Percentiles rank a stretch among this genome's conserved stretches.
Conservation (phyloP, 257 asterid genomes). For the Salvia hispanica region DNA sequence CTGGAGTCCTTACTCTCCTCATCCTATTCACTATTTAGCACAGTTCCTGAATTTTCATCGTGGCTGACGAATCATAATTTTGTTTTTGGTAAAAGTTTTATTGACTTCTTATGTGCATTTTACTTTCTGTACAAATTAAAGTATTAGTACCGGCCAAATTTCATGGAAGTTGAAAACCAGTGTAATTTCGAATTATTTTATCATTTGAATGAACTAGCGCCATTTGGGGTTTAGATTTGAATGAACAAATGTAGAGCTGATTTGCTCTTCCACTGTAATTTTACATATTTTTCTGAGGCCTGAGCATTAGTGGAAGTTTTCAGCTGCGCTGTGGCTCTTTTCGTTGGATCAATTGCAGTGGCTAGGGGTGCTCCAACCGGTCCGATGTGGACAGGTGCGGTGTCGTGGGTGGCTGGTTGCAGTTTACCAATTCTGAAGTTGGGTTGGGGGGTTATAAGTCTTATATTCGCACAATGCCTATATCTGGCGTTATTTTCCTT, state of each 20-base stretch:
- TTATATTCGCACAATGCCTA: neutral
- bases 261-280: conserved; percentile 13
- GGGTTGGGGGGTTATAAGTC: neutral
- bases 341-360: conserved; percentile 1
- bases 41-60: conserved; percentile 1
- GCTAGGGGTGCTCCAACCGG: neutral
- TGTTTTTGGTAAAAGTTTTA: conserved; percentile 9
- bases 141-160: neutral
- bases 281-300: conserved; percentile 6
- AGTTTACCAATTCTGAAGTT: neutral
- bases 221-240: neutral
- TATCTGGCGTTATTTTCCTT: neutral
- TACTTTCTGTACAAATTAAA: neutral
- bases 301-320: conserved; percentile 6
- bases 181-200: neutral
- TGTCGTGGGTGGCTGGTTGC: no score
- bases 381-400: no score
- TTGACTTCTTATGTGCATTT: conserved; percentile 22
- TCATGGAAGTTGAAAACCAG: conserved; percentile 9
- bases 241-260: conserved; percentile 14
- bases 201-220: neutral
- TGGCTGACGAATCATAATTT: neutral
- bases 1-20: no score
- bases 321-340: conserved; percentile 18
- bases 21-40: neutral